Evolutionary conservation across 1,284 basidiomycete species (phyloP), one percentile per base, ranked within the genome.

Genomic region (Ganoderma sinense): DNA sequence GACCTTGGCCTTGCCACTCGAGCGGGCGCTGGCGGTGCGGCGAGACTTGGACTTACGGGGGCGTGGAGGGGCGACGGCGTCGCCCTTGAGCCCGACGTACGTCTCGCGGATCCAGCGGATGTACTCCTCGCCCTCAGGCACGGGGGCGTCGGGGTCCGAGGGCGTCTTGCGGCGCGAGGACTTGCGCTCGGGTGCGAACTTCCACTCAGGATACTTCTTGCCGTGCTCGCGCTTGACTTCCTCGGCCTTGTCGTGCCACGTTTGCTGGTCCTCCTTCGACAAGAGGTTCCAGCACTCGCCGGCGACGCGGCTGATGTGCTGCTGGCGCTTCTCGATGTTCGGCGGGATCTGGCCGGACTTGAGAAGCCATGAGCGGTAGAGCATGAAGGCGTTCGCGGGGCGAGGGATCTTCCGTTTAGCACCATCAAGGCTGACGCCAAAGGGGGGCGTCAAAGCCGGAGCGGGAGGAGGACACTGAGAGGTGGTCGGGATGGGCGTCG

Each of bases 321-420:
- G 87, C 76, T 80, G 78, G 31, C 84, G 85, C 64, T 78, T 81
- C 73, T 88, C 87, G 48, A 84, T 76, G 33, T 80, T 68, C 23
- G 75, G 68, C 2, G 84, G 83, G 31, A 86, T 81, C 18, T 70
- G 48, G 23, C 68, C 63, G 1, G 76, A 79, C 74, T 87, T 88
- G 43, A 94, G 83, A 59, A 92, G 87, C 74, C 93, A 87, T 18
- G 92, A 93, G 62, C 94, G 89, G 80, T 90, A 96, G 67, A 96
- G 84, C 79, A 95, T 92, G 81, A 95, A 96, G 8, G 94, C 91
- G 77, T 96, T 95, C 23, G 91, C 86, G 1, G 93, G 91, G n/a
- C 94, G 88, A 65, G 91, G 89, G 71, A 92, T 18, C 39, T 61
- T 61, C 40, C 40, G 61, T 70, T 68, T 58, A 16, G 64, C n/a